phyloP scores from a whole-genome alignment of 208 protist species.

The Acanthamoeba lugdunensis region DNA sequence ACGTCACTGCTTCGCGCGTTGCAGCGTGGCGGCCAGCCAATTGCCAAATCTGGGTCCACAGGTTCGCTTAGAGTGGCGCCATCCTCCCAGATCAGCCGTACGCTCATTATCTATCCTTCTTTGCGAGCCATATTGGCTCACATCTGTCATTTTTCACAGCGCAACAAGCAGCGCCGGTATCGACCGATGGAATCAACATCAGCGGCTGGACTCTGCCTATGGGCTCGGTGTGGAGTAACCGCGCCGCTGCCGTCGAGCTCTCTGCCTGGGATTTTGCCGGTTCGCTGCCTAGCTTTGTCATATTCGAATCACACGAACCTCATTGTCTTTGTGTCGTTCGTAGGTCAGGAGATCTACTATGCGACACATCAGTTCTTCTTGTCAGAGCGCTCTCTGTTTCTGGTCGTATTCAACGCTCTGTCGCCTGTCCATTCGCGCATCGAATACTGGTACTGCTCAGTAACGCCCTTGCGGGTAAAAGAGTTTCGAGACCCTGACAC shows the following conservation, averaged over 20 bases:
- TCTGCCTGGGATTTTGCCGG: constrained; percentile 53
- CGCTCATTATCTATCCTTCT: too few relatives aligned
- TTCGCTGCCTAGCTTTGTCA: not conserved
- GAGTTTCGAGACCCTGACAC: too few relatives aligned
- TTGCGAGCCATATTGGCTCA: not conserved
- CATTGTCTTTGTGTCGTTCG: not conserved
- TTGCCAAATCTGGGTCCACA: too few relatives aligned
- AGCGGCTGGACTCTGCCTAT: not conserved
- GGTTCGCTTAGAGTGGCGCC: too few relatives aligned
- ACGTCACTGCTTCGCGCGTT: constrained; percentile 1
- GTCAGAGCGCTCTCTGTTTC: not conserved
- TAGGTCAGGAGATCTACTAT: constrained; percentile 65
- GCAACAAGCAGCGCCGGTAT: not conserved
- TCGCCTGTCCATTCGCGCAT: not conserved
- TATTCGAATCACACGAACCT: not conserved
- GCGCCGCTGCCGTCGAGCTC: not conserved
- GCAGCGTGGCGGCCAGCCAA: not conserved
- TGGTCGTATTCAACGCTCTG: constrained; percentile 3
- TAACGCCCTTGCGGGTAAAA: too few relatives aligned
- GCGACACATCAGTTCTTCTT: constrained; percentile 28
- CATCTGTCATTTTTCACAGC: not conserved
- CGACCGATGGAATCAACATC: constrained; percentile 65
- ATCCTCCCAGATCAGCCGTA: not conserved
- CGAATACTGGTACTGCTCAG: constrained; percentile 28
- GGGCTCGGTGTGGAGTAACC: not conserved